phyloP scores from a whole-genome alignment of 1,284 basidiomycete species.

The Pholiota adiposa region DNA sequence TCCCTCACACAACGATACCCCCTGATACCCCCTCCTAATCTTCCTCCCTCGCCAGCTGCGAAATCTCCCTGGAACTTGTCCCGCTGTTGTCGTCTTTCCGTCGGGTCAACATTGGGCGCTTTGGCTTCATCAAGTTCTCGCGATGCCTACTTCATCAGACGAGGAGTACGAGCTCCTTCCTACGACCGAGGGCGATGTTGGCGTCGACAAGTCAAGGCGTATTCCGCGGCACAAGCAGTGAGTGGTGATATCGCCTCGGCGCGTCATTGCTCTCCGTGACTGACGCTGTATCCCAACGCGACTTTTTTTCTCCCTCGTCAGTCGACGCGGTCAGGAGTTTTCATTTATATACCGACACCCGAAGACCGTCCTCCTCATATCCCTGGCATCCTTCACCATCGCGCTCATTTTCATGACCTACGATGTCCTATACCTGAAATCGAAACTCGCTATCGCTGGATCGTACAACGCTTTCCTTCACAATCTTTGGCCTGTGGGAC shows the following conservation, averaged over 20 bases:
- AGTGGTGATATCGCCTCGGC: background rate
- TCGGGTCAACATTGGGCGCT: background rate
- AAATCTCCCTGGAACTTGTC: too few species aligned
- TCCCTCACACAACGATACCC: background rate
- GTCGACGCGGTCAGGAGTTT: background rate
- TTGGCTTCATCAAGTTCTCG: background rate
- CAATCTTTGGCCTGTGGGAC: conserved; percentile 9
- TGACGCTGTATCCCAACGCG: background rate
- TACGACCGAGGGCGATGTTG: background rate
- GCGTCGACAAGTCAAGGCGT: background rate
- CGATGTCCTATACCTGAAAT: conserved; percentile 10
- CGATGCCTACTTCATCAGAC: conserved; percentile 1
- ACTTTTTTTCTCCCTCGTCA: too few species aligned
- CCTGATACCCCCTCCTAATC: background rate
- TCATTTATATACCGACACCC: background rate
- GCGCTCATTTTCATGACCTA: conserved; percentile 1
- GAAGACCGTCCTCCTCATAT: background rate
- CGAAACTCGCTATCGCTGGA: background rate
- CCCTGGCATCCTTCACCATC: background rate
- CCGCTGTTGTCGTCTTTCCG: background rate
- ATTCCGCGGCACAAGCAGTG: background rate
- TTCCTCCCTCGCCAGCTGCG: too few species aligned
- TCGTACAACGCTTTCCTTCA: conserved; percentile 9
- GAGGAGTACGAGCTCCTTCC: conserved; percentile 12
- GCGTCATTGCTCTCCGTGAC: background rate